phyloP scores from a whole-genome alignment of 1,139 yeast species.

The Casaregolazyma suthepensis region DNA sequence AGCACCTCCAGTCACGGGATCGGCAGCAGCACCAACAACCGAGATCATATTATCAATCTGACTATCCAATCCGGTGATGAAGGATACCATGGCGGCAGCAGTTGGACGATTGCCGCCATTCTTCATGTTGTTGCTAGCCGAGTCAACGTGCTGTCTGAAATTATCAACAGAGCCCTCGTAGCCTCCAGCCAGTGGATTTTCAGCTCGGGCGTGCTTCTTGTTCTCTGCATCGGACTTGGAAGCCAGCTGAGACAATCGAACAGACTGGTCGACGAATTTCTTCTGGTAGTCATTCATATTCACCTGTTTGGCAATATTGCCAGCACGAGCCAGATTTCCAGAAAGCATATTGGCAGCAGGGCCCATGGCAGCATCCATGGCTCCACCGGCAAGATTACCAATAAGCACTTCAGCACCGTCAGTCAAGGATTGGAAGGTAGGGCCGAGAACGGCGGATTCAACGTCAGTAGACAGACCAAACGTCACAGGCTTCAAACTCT shows the following conservation, averaged over 20 bases:
- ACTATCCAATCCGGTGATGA: slow-evolving; percentile 30
- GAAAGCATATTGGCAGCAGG: slow-evolving; percentile 20
- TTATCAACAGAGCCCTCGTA: slow-evolving; percentile 10
- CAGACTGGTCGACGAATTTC: slow-evolving; percentile 12
- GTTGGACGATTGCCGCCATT: slow-evolving; percentile 23
- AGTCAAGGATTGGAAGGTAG: slow-evolving; percentile 31
- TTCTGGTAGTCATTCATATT: slow-evolving; percentile 10
- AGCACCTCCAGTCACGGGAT: background rate
- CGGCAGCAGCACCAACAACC: slow-evolving; percentile 20
- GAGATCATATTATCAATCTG: slow-evolving; percentile 31
- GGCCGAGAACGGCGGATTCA: slow-evolving; percentile 25
- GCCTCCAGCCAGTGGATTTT: background rate
- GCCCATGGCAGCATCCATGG: slow-evolving; percentile 18
- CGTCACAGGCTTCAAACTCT: slow-evolving; percentile 22
- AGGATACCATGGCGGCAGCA: slow-evolving; percentile 22
- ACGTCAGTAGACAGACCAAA: slow-evolving; percentile 23
- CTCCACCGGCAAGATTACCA: slow-evolving; percentile 26
- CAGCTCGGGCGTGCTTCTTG: background rate
- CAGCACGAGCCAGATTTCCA: slow-evolving; percentile 9
- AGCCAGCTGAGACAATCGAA: slow-evolving; percentile 8
- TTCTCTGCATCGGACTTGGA: slow-evolving; percentile 6
- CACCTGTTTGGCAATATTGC: slow-evolving; percentile 11
- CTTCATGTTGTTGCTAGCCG: slow-evolving; percentile 16
- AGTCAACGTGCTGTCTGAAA: slow-evolving; percentile 21
- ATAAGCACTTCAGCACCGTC: slow-evolving; percentile 31